Evolutionary conservation across 2,329 filamentous ascomycete genomes (phyloP).

Genomic region (Blastomyces parvus): DNA sequence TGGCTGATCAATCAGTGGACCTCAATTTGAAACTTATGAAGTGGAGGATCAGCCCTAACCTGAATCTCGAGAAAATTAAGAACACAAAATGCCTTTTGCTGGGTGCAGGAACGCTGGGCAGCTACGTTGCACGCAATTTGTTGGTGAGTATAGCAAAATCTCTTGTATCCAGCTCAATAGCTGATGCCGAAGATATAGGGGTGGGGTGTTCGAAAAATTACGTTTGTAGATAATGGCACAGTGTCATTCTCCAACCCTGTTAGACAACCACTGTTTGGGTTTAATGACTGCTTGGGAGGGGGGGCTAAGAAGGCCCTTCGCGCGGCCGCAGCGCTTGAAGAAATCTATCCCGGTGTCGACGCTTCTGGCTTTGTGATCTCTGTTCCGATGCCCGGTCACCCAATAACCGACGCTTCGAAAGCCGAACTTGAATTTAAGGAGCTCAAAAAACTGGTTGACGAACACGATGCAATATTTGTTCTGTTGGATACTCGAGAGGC

Average conservation of each 20-base stretch:
- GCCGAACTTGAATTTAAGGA: constrained; percentile 65
- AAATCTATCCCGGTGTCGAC: constrained; percentile 87
- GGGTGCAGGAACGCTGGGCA: constrained; percentile 85
- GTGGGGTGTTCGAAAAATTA: constrained; percentile 92
- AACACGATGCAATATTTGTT: constrained; percentile 89
- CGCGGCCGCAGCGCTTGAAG: constrained; percentile 68
- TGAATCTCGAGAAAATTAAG: constrained; percentile 83
- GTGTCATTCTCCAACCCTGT: constrained; percentile 97
- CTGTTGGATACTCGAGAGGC: constrained; percentile 95
- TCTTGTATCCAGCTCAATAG: neutral
- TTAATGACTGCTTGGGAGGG: constrained; percentile 77
- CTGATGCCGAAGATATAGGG: constrained; percentile 37
- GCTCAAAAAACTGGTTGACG: constrained; percentile 63
- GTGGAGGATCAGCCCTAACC: constrained; percentile 84
- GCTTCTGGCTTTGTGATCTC: constrained; percentile 69
- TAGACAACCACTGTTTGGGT: constrained; percentile 83
- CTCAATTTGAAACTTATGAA: constrained; percentile 98
- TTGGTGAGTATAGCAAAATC: constrained; percentile 42
- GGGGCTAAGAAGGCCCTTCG: constrained; percentile 73
- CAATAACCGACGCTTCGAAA: constrained; percentile 62
- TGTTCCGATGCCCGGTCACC: constrained; percentile 93
- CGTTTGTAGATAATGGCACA: constrained; percentile 84
- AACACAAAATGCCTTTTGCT: constrained; percentile 81
- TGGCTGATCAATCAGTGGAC: constrained; percentile 91
- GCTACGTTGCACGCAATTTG: constrained; percentile 83